A percentile compares a stretch with the other conserved stretches of the same genome.
Conservation (phyloP, 2,329 filamentous ascomycete species). For the Aspergillus unguis region DNA sequence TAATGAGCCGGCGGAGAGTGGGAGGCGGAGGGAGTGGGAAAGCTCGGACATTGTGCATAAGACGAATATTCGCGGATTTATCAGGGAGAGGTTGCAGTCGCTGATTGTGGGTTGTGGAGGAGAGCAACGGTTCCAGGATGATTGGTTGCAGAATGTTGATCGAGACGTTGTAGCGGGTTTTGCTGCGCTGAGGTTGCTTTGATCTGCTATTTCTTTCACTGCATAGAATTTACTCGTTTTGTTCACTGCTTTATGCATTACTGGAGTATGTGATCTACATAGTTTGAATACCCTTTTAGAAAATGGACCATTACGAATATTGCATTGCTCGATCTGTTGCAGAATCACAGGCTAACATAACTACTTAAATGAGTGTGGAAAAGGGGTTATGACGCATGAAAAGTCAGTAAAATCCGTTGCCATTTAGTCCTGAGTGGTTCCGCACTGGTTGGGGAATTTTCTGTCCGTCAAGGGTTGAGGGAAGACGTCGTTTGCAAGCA, state of each 20-base stretch:
- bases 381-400: not conserved
- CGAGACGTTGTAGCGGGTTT: constrained; percentile 41
- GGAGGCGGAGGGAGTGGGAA: constrained; percentile 40
- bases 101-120: constrained; percentile 42
- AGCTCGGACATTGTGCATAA: constrained; percentile 42
- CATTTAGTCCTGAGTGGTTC: not conserved
- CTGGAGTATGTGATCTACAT: constrained; percentile 1
- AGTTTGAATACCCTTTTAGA: constrained; percentile 21
- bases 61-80: constrained; percentile 45
- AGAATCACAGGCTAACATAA: not conserved
- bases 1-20: constrained; percentile 41
- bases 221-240: too few species aligned
- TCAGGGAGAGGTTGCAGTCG: constrained; percentile 40
- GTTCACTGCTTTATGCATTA: not conserved
- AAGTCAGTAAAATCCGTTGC: too few species aligned
- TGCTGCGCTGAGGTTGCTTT: constrained; percentile 37
- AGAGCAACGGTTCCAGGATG: constrained; percentile 40
- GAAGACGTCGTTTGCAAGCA: constrained; percentile 47
- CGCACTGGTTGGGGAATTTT: constrained; percentile 33
- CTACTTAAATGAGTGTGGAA: not conserved
- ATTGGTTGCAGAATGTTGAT: constrained; percentile 46
- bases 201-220: constrained; percentile 1
- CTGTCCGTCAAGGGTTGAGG: constrained; percentile 41
- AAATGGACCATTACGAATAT: not conserved
- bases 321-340: not conserved